A percentile compares a stretch with the other conserved stretches of the same genome.
phyloP scores from a whole-genome alignment of 2,329 filamentous ascomycete genomes.

The Ascochyta rabiei region DNA sequence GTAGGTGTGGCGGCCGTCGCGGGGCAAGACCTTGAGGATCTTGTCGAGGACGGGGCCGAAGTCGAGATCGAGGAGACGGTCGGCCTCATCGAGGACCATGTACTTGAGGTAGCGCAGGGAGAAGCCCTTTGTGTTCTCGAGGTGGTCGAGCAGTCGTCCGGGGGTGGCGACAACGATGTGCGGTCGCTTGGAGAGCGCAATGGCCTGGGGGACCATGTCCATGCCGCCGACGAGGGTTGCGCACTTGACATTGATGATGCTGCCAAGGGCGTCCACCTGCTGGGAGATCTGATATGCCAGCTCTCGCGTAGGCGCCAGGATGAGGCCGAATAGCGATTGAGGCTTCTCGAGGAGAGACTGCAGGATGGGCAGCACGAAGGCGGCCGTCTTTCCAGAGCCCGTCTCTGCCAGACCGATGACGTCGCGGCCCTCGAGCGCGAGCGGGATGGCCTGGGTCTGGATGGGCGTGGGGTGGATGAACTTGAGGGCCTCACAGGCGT shows the following conservation, averaged over 20 bases:
- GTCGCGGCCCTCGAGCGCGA: slow-evolving; percentile 79
- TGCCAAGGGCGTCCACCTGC: slow-evolving; percentile 84
- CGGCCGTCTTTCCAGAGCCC: slow-evolving; percentile 93
- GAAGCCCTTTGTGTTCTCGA: slow-evolving; percentile 97
- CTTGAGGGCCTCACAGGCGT: slow-evolving; percentile 80
- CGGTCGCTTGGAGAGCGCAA: slow-evolving; percentile 92
- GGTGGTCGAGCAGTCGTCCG: slow-evolving; percentile 86
- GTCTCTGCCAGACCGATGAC: slow-evolving; percentile 95
- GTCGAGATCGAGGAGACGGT: slow-evolving; percentile 89
- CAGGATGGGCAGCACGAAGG: slow-evolving; percentile 90
- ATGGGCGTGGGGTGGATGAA: slow-evolving; percentile 91
- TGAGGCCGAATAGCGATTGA: slow-evolving; percentile 82
- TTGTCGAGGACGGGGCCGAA: slow-evolving; percentile 93
- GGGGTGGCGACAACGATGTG: slow-evolving; percentile 94
- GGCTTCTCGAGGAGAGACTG: slow-evolving; percentile 88
- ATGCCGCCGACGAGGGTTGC: slow-evolving; percentile 90
- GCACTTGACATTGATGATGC: slow-evolving; percentile 84
- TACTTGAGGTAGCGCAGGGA: slow-evolving; percentile 81
- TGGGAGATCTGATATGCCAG: slow-evolving; percentile 89
- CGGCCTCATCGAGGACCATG: slow-evolving; percentile 93
- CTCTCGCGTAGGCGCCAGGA: slow-evolving; percentile 92
- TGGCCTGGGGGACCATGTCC: slow-evolving; percentile 92
- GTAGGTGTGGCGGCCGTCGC: slow-evolving; percentile 63
- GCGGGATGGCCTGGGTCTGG: slow-evolving; percentile 81
- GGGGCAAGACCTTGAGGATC: slow-evolving; percentile 84